A percentile compares a stretch with the other conserved stretches of the same genome.
Conservation (phyloP, 1,284 basidiomycete genomes). For the Lentinula novae-zelandiae region DNA sequence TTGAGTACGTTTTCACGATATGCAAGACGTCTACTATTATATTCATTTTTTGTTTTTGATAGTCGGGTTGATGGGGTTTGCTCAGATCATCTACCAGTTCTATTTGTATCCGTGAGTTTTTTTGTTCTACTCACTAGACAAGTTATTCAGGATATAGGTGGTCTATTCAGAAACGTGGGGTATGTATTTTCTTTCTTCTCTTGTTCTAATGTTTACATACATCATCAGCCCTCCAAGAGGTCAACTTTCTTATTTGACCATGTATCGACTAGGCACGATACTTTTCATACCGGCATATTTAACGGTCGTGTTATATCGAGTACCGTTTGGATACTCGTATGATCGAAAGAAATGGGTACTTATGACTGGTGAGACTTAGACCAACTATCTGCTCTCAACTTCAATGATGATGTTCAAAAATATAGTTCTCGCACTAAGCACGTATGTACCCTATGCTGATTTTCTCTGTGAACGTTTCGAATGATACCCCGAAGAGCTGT, state of each 20-base stretch:
- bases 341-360: slow-evolving; percentile 63
- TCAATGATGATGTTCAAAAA: slow-evolving; percentile 19
- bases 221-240: slow-evolving; percentile 56
- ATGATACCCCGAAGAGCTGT: slow-evolving; percentile 49
- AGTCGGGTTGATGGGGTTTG: slow-evolving; percentile 81
- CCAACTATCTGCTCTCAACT: not conserved
- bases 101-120: slow-evolving; percentile 77
- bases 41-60: slow-evolving; percentile 2
- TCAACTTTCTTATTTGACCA: slow-evolving; percentile 77
- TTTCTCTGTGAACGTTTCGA: not conserved
- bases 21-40: not conserved
- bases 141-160: not conserved
- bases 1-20: slow-evolving; percentile 47
- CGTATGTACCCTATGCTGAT: slow-evolving; percentile 41
- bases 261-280: slow-evolving; percentile 77
- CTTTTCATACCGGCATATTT: slow-evolving; percentile 79
- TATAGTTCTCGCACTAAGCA: slow-evolving; percentile 51
- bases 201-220: not conserved
- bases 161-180: slow-evolving; percentile 46
- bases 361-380: slow-evolving; percentile 56
- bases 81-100: slow-evolving; percentile 78
- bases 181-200: slow-evolving; percentile 24
- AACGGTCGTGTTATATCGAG: slow-evolving; percentile 66
- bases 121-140: slow-evolving; percentile 18
- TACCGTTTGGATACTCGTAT: slow-evolving; percentile 53